A percentile compares a stretch with the other conserved stretches of the same genome.
Evolutionary conservation across 768 basidiomycete species (phyloP).

Genomic region (Infundibulicybe gibba): DNA sequence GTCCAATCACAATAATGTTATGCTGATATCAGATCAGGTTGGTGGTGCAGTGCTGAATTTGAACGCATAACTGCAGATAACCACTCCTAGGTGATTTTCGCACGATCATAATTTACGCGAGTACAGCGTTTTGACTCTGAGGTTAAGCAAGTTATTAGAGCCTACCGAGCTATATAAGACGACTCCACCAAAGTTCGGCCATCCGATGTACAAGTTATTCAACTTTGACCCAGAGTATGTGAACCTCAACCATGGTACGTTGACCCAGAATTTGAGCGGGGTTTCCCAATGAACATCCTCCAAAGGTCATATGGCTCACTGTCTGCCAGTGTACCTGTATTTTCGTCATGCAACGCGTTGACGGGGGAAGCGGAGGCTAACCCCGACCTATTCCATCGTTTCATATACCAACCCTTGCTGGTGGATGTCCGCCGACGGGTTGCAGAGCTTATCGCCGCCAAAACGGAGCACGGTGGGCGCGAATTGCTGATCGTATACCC

Average conservation of each 20-base stretch:
- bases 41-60: too few relatives aligned
- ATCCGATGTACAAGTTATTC: constrained; percentile 48
- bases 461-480: too few relatives aligned
- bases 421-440: constrained; percentile 38
- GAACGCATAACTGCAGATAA: too few relatives aligned
- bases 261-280: constrained; percentile 19
- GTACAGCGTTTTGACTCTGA: too few relatives aligned
- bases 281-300: constrained; percentile 20
- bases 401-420: constrained; percentile 28
- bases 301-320: constrained; percentile 50
- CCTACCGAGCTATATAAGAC: constrained; percentile 17
- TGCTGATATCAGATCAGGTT: too few relatives aligned
- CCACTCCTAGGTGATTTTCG: background rate
- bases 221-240: constrained; percentile 55
- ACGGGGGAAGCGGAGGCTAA: constrained; percentile 38
- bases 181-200: constrained; percentile 46
- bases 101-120: too few relatives aligned
- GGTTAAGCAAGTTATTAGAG: too few relatives aligned
- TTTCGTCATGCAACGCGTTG: constrained; percentile 30
- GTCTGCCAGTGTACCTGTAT: constrained; percentile 42
- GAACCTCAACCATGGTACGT: constrained; percentile 63
- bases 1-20: too few relatives aligned
- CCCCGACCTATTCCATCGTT: constrained; percentile 45
- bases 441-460: constrained; percentile 50
- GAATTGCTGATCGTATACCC: too few relatives aligned